phyloP scores from a whole-genome alignment of 75 land plant species.

The Picea sitchensis region DNA sequence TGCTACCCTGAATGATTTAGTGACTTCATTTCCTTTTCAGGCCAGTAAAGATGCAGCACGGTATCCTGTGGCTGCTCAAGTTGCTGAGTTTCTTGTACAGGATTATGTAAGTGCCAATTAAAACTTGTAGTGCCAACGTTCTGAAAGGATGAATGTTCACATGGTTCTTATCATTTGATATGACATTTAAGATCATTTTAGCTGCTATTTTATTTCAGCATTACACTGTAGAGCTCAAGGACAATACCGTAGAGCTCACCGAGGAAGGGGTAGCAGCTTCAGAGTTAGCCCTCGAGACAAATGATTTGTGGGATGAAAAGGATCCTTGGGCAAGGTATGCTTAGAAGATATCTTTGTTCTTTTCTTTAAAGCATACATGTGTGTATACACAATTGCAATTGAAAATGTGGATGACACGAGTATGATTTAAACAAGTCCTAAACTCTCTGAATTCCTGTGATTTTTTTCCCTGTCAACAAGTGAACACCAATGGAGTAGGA shows the following conservation, averaged over 20 bases:
- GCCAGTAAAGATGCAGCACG: constrained; percentile 94
- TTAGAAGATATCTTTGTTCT: background rate
- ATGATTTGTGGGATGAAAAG: constrained; percentile 97
- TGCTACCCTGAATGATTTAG: background rate
- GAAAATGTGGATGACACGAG: background rate
- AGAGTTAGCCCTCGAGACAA: constrained; percentile 89
- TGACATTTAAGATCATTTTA: background rate
- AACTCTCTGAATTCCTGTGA: background rate
- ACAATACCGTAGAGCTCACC: constrained; percentile 89
- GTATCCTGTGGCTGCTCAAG: constrained; percentile 96
- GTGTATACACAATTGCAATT: background rate
- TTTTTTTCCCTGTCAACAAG: too few relatives aligned
- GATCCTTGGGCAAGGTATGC: constrained; percentile 99
- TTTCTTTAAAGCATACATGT: background rate
- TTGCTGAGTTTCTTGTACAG: constrained; percentile 71
- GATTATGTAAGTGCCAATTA: constrained; percentile 54
- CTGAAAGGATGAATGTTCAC: background rate
- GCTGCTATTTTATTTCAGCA: constrained; percentile 52
- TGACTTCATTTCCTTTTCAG: constrained; percentile 29
- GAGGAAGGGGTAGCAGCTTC: constrained; percentile 93
- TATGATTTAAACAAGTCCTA: background rate
- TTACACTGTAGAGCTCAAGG: constrained; percentile 80
- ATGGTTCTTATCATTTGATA: background rate
- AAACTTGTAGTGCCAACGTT: background rate
- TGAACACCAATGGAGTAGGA: background rate